phyloP scores from a whole-genome alignment of 2,329 filamentous ascomycete genomes.

The Hymenotorrendiella dingleyae region DNA sequence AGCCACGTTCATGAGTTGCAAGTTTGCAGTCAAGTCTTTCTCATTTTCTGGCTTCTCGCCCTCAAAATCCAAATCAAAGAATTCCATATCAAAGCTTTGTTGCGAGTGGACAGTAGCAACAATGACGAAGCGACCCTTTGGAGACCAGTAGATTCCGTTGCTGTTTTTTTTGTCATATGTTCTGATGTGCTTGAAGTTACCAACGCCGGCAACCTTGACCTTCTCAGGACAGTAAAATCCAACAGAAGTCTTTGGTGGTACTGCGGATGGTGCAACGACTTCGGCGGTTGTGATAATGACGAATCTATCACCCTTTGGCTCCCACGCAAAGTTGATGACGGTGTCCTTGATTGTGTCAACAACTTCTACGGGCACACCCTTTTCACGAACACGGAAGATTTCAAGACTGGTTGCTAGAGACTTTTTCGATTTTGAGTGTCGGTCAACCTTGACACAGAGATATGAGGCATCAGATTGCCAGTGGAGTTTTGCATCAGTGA shows the following conservation, averaged over 20 bases:
- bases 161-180: conserved; percentile 99
- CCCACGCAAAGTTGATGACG: conserved; percentile 99
- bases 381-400: conserved; percentile 95
- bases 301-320: conserved; percentile 95
- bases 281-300: conserved; percentile 95
- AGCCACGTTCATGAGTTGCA: conserved; percentile 87
- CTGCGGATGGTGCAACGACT: conserved; percentile 68
- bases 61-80: conserved; percentile 97
- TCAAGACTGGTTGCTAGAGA: conserved; percentile 94
- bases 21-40: conserved; percentile 89
- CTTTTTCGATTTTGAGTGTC: conserved; percentile 99
- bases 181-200: conserved; percentile 94
- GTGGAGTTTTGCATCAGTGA: conserved; percentile 94
- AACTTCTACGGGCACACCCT: conserved; percentile 96
- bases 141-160: conserved; percentile 99
- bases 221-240: conserved; percentile 97
- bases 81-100: conserved; percentile 92
- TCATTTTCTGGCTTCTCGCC: conserved; percentile 90
- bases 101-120: conserved; percentile 89
- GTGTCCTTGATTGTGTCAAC: conserved; percentile 97
- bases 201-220: conserved; percentile 70
- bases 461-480: conserved; percentile 96
- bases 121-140: conserved; percentile 89
- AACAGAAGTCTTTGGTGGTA: conserved; percentile 88
- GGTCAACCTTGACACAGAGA: conserved; percentile 96